phyloP scores from a whole-genome alignment of 352 stramenopile genomes.

The Globisporangium sylvaticum region DNA sequence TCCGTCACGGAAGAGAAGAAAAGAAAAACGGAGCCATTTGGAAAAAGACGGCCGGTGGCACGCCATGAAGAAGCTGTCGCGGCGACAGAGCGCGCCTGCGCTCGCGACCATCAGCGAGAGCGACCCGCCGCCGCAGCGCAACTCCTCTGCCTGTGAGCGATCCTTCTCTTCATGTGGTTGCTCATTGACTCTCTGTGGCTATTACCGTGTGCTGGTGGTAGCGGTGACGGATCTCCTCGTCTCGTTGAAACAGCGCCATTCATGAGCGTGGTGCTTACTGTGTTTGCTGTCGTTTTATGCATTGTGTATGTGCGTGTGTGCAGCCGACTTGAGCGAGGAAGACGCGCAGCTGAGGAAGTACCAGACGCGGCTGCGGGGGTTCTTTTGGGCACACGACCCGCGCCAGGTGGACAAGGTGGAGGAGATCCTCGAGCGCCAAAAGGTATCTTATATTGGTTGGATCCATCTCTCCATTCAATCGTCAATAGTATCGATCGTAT shows the following conservation, averaged over 20 bases:
- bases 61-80: not conserved
- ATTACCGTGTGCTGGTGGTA: not conserved
- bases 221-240: not conserved
- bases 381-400: conserved; percentile 76
- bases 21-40: not conserved
- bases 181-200: not conserved
- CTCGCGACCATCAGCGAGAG: conserved; percentile 13
- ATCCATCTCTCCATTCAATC: not conserved
- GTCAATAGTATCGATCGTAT: not conserved
- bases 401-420: conserved; percentile 61
- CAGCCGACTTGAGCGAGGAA: conserved; percentile 9
- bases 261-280: not conserved
- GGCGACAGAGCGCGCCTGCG: conserved; percentile 17
- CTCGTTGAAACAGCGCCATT: not conserved
- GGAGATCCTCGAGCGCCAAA: conserved; percentile 40
- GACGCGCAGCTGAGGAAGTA: conserved; percentile 20
- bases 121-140: not conserved
- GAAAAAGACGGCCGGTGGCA: not conserved
- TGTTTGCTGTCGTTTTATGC: not conserved
- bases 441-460: conserved; percentile 16
- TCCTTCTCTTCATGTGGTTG: not conserved
- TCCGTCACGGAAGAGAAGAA: no score
- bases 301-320: not conserved
- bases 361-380: conserved; percentile 43
- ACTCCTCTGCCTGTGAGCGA: conserved; percentile 6